phyloP scores from a whole-genome alignment of 1,139 yeast species.

The Zygoascus meyerae region DNA sequence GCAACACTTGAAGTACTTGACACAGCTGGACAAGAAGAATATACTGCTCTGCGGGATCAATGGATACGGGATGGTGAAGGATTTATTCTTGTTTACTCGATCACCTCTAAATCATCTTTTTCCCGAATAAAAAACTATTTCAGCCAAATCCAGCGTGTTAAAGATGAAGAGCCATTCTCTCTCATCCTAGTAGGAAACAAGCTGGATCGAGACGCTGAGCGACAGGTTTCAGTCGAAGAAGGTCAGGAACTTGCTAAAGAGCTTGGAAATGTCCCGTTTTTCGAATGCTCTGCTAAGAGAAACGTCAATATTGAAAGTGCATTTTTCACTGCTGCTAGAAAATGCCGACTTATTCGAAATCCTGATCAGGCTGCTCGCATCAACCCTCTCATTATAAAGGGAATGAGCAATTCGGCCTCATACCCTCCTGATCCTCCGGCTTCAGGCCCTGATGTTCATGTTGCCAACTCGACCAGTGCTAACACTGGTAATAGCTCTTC shows the following conservation, averaged over 20 bases:
- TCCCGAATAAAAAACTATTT: constrained; percentile 75
- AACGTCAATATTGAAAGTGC: constrained; percentile 89
- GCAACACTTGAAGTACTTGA: constrained; percentile 90
- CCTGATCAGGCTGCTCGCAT: constrained; percentile 14
- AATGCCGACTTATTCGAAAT: constrained; percentile 44
- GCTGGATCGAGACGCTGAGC: constrained; percentile 67
- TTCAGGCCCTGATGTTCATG: neutral
- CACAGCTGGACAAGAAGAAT: constrained; percentile 98
- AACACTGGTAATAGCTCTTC: neutral
- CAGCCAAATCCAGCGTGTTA: constrained; percentile 85
- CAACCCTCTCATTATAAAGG: constrained; percentile 4
- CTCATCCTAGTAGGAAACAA: constrained; percentile 38
- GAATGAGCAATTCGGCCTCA: constrained; percentile 1
- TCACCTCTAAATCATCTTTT: constrained; percentile 80
- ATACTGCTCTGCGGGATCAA: constrained; percentile 89
- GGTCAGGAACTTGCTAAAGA: constrained; percentile 58
- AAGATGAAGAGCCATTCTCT: constrained; percentile 52
- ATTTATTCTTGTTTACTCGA: constrained; percentile 79
- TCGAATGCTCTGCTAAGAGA: constrained; percentile 90
- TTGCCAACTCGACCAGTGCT: neutral
- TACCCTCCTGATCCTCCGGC: neutral
- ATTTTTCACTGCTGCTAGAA: constrained; percentile 82
- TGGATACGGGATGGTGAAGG: constrained; percentile 94
- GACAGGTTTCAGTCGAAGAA: constrained; percentile 73
- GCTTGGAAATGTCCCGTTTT: constrained; percentile 70